Evolutionary conservation across 1,284 basidiomycete species (phyloP).

Genomic region (Entoloma clypeatum): DNA sequence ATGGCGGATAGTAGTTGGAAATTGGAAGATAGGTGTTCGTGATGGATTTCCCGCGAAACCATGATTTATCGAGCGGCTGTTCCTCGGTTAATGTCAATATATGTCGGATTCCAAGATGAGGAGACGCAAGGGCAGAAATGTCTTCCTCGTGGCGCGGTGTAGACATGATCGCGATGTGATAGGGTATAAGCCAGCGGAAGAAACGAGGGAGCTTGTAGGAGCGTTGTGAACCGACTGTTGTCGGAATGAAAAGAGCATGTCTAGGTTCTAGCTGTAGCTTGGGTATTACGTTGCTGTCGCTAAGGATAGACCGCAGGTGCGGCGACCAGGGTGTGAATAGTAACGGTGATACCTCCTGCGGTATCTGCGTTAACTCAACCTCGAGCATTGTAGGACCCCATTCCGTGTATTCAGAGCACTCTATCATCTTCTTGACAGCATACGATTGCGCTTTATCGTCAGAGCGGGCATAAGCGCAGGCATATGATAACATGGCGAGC

Average conservation of each 20-base stretch:
- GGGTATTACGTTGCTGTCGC: slow-evolving; percentile 29
- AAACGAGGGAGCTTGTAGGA: slow-evolving; percentile 49
- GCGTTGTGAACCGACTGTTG: background rate
- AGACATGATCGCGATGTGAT: slow-evolving; percentile 56
- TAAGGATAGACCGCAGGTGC: slow-evolving; percentile 33
- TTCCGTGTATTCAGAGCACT: slow-evolving; percentile 45
- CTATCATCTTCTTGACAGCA: slow-evolving; percentile 41
- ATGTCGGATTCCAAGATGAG: slow-evolving; percentile 49
- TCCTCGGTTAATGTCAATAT: slow-evolving; percentile 59
- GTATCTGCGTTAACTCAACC: slow-evolving; percentile 38
- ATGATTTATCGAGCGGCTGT: slow-evolving; percentile 42
- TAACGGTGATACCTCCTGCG: slow-evolving; percentile 25
- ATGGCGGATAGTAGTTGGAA: slow-evolving; percentile 49
- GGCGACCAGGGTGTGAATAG: slow-evolving; percentile 43
- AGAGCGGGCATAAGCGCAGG: slow-evolving; percentile 39
- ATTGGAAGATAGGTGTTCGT: slow-evolving; percentile 57
- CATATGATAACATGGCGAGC: slow-evolving; percentile 54
- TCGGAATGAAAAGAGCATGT: slow-evolving; percentile 39
- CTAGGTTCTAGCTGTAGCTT: slow-evolving; percentile 40
- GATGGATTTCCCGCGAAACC: slow-evolving; percentile 44
- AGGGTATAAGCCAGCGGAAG: slow-evolving; percentile 61
- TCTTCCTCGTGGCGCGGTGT: slow-evolving; percentile 51
- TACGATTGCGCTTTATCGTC: slow-evolving; percentile 35
- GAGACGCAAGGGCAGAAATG: slow-evolving; percentile 42
- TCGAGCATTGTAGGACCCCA: slow-evolving; percentile 47